Evolutionary conservation across 108 stramenopile species (phyloP), one percentile per base, ranked within the genome.

Genomic region (Discostella stelligeroides): DNA sequence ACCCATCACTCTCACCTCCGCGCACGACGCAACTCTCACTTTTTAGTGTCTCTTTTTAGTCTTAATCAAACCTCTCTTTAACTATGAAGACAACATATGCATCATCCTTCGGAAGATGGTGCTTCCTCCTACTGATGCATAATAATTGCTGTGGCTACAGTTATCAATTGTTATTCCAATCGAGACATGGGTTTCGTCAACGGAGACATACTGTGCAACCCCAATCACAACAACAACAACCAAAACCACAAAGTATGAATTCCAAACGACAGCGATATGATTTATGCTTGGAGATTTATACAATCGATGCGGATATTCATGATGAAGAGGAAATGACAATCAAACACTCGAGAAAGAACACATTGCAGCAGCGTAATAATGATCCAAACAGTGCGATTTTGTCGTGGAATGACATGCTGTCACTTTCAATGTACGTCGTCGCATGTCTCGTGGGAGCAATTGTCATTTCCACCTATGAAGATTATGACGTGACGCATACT

Each of bases 401-500:
- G 0, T 40, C 58, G 21, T 75, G 66, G 74, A 66, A 49, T 11
- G 76, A 77, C 23, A 4, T 70, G 10, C 1, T 65, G 6, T 63
- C 76, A 4, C 30, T 77, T 30, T 70, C 76, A 2, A 1, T 77
- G n/a, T 48, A 61, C 41, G 25, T 57, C 24, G 55, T 53, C 25
- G 21, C 39, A 24, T 77, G 75, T 17, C 71, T 81, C 12, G 30
- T 30, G 12, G 48, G 10, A 10, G 80, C 80, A 12, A n/a, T 61
- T 6, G 12, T 73, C 10, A 18, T 81, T 20, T 81, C 80, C 29
- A 77, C 80, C 8, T 81, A 75, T 24, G 80, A 81, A 54, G 80
- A 81, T 73, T 81, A 60, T 40, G 80, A 81, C 23, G 80, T 81
- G 18, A 81, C 80, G 9, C 80, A 81, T 62, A 58, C 49, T 1